Conservation (phyloP, 257 asterid genomes). For the Apocynum venetum region DNA sequence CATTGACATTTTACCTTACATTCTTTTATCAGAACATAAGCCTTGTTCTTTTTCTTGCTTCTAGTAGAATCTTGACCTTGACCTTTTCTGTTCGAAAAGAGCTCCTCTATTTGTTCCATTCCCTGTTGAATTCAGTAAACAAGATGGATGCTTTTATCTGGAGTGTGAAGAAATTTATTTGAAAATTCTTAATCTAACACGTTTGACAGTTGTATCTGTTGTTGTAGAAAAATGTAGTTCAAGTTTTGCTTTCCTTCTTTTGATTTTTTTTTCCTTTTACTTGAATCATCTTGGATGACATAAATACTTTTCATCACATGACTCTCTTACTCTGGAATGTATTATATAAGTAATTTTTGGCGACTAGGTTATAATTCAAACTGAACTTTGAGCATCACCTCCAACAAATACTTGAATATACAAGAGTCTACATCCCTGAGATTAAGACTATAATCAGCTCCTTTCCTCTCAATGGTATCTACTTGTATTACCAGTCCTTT, state of each 20-base stretch:
- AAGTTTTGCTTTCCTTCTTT: too few relatives aligned
- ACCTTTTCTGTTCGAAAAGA: not conserved
- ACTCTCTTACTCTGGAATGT: too few relatives aligned
- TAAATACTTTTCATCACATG: too few relatives aligned
- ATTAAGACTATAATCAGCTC: not conserved
- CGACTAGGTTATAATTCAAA: too few relatives aligned
- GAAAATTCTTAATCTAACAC: not conserved
- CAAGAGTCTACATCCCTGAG: not conserved
- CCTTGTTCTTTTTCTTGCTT: too few relatives aligned
- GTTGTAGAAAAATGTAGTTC: too few relatives aligned
- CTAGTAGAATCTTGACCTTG: not conserved
- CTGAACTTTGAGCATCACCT: too few relatives aligned
- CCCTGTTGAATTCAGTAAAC: not conserved
- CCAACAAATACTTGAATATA: too few relatives aligned
- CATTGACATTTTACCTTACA: not conserved
- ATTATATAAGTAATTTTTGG: too few relatives aligned
- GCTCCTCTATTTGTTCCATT: not conserved
- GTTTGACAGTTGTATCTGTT: too few relatives aligned
- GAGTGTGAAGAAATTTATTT: not conserved
- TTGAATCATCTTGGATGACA: too few relatives aligned
- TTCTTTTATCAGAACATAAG: not conserved
- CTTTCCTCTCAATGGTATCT: not conserved
- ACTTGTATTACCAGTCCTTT: not conserved
- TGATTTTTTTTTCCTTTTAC: too few relatives aligned
- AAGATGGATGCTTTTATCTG: not conserved